A percentile compares a stretch with the other conserved stretches of the same genome.
Evolutionary conservation across 805 yeast species (phyloP).

Genomic region (Teunomyces funiuensis): DNA sequence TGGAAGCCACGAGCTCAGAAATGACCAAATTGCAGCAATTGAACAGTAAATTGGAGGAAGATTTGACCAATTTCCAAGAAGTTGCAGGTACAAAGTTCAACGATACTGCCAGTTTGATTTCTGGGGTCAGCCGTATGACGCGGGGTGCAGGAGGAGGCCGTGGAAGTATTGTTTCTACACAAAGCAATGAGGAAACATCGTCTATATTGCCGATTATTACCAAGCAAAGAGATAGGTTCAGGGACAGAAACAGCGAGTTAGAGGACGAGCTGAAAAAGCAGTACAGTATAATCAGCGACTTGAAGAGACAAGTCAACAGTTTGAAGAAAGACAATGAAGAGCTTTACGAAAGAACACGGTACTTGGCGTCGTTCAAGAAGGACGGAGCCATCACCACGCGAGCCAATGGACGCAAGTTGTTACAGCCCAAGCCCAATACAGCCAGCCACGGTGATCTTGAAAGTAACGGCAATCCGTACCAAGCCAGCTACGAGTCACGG

Average conservation of each 20-base stretch:
- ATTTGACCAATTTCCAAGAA: slow-evolving; percentile 60
- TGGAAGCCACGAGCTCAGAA: slow-evolving; percentile 36
- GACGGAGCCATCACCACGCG: slow-evolving; percentile 9
- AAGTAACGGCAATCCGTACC: slow-evolving; percentile 46
- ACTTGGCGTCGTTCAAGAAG: slow-evolving; percentile 53
- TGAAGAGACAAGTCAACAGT: slow-evolving; percentile 61
- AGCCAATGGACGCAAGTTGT: slow-evolving; percentile 14
- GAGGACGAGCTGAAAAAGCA: slow-evolving; percentile 76
- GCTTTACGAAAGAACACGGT: slow-evolving; percentile 75
- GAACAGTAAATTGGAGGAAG: slow-evolving; percentile 70
- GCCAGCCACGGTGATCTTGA: slow-evolving; percentile 44
- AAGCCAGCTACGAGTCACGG: slow-evolving; percentile 67
- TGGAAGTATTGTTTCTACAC: slow-evolving; percentile 17
- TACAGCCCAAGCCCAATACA: slow-evolving; percentile 32
- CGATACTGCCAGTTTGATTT: slow-evolving; percentile 67
- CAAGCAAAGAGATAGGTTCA: slow-evolving; percentile 92
- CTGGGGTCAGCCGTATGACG: slow-evolving; percentile 47
- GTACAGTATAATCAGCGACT: slow-evolving; percentile 51
- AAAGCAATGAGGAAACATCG: slow-evolving; percentile 29
- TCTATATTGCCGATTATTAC: slow-evolving; percentile 82
- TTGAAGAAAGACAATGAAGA: slow-evolving; percentile 75
- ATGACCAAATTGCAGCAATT: slow-evolving; percentile 42
- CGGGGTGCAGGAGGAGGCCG: slow-evolving; percentile 31
- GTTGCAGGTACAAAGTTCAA: slow-evolving; percentile 42
- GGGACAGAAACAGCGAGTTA: slow-evolving; percentile 76